Base-by-base conservation (phyloP, 2,329 filamentous ascomycete species). In the Xylariaceae sp. region DNA sequence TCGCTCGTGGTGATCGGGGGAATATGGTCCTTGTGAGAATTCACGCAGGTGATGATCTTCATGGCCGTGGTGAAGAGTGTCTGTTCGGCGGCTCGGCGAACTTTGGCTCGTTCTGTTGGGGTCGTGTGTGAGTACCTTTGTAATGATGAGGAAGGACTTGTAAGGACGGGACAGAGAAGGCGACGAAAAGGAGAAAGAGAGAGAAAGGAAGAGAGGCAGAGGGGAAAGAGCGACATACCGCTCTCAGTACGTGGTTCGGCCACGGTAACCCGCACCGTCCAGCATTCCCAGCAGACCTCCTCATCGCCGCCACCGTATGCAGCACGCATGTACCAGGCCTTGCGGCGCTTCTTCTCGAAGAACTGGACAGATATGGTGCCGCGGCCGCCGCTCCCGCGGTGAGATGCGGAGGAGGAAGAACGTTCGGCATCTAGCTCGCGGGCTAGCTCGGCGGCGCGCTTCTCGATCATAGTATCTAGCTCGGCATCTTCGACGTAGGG, bases 271-370 rank as follows among this genome's bases (percentile, higher is more conserved):
- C 94, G 88, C 52, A 98, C 69, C 34, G 87, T 89, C 93, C 93
- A 98, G 59, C 81, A 83, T 73, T 97, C 93, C 93, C 93, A 98
- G 64, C 89, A 95, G 15, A 96, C 82, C 64, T 96, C 90, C 63
- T 97, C 90, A 52, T 96, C 91, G 18, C 81, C 85, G 56, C 55
- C 47, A 9, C 53, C 55, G 36, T 56, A 59, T 12, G 54, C 54
- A 6, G 52, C 52, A 44, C 65, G 78, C 69, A 89, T 85, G 64
- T 87, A 83, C 63, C 87, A 90, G 2, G 80, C 77, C 72, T 90
- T 93, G 54, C 85, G 79, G 45, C 90, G 78, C 62, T 84, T 86
- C 74, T 91, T 93, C 69, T 98, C 91, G 54, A 94, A 94, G 70
- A 97, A 97, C 69, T 95, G 87, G 26, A 97, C 86, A 2, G 82